Evolutionary conservation across 2,329 filamentous ascomycete genomes (phyloP).

Genomic region (Cladophialophora bantiana): DNA sequence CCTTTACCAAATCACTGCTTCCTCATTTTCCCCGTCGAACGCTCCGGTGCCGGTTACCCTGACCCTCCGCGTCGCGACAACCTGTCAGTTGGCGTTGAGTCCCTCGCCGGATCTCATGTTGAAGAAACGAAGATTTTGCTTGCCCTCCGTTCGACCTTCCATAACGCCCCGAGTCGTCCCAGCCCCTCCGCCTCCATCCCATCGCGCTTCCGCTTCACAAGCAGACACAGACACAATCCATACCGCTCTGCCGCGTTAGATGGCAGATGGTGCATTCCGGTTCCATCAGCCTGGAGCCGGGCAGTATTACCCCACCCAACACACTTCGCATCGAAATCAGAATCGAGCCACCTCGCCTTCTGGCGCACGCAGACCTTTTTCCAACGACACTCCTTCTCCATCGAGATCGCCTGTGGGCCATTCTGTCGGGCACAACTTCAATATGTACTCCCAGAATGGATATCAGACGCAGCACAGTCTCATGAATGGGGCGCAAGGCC

Average conservation of each 20-base stretch:
- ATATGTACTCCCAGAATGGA: constrained; percentile 56
- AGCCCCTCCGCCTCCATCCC: constrained; percentile 25
- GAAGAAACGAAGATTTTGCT: constrained; percentile 57
- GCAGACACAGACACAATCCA: constrained; percentile 8
- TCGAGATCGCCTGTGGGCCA: constrained; percentile 56
- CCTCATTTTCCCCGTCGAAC: constrained; percentile 10
- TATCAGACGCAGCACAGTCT: constrained; percentile 58
- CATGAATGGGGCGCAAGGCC: constrained; percentile 58
- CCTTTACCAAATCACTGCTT: constrained; percentile 7
- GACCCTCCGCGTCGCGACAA: constrained; percentile 18
- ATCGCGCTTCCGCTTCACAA: constrained; percentile 11
- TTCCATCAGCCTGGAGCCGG: constrained; percentile 62
- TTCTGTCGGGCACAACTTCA: constrained; percentile 53
- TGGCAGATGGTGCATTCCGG: constrained; percentile 63
- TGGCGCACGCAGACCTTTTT: constrained; percentile 53
- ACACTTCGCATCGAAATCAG: constrained; percentile 52
- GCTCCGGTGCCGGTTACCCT: constrained; percentile 22
- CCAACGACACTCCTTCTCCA: constrained; percentile 56
- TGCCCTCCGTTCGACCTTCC: constrained; percentile 30
- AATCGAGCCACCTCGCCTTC: constrained; percentile 55
- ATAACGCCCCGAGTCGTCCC: constrained; percentile 22
- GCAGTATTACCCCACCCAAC: constrained; percentile 58
- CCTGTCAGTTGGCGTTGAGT: constrained; percentile 23
- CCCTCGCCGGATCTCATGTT: constrained; percentile 49
- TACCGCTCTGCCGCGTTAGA: constrained; percentile 54